Evolutionary conservation across 1,284 basidiomycete species (phyloP), one percentile per base, ranked within the genome.

Genomic region (Caloboletus firmus): DNA sequence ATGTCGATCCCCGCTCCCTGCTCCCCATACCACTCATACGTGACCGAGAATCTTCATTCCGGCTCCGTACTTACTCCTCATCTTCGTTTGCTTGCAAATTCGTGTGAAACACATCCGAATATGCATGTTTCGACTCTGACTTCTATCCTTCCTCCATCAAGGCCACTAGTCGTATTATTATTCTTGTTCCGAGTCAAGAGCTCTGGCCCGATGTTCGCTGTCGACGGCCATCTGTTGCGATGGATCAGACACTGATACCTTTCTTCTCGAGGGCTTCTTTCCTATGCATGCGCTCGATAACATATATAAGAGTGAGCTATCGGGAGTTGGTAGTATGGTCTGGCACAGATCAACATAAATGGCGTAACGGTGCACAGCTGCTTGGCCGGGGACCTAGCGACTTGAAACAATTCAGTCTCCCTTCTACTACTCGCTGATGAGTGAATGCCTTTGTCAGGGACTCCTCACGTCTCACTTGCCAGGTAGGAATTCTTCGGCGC

Each of bases 371-470:
- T 36, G 47, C 18, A n/a, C 44, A 42, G 45, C 17, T 26, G 20
- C 31, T 8, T 13, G 28, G 2, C 31, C 48, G n/a, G 40, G 28
- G 26, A 18, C 52, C 24, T 42, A 22, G 40, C 52, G 10, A 40
- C 52, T 32, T 65, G 65, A 63, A 63, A 63, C 62, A 10, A n/a
- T 30, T 32, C 5, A 18, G 20, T 10, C 24, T 18, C 28, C 26
- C 24, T 32, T 24, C 12, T 12, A 42, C 28, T n/a, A n/a, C n/a
- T n/a, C n/a, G n/a, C n/a, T n/a, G n/a, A n/a, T 18, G 24, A 11
- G 18, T 24, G 24, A 32, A 45, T 43, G 26, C 18, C 51, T 28
- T 28, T 28, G 26, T 7, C 9, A 28, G n/a, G n/a, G n/a, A n/a
- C n/a, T n/a, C n/a, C 52, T 31, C 61, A 37, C 28, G 45, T 49